A percentile compares a stretch with the other conserved stretches of the same genome.
phyloP scores from a whole-genome alignment of 495 filamentous ascomycete genomes.

The Aspergillus coremiiformis region DNA sequence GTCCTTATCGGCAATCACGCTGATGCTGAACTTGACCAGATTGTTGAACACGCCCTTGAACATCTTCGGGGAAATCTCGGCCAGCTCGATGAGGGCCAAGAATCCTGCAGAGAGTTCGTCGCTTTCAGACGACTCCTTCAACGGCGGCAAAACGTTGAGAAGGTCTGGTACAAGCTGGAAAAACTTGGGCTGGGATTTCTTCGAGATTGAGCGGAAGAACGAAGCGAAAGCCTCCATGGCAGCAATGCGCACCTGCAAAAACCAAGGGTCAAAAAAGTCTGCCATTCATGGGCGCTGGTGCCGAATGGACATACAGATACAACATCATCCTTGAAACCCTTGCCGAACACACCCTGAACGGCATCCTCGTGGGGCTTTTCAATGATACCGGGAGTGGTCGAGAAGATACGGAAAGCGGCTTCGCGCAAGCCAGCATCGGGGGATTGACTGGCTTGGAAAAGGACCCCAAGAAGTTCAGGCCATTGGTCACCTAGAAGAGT shows the following conservation, averaged over 20 bases:
- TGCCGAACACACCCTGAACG: slow-evolving; percentile 75
- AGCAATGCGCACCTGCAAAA: slow-evolving; percentile 66
- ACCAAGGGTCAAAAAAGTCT: neutral
- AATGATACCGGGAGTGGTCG: slow-evolving; percentile 91
- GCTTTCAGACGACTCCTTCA: slow-evolving; percentile 82
- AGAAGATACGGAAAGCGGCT: slow-evolving; percentile 87
- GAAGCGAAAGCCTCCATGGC: slow-evolving; percentile 96
- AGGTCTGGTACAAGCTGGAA: slow-evolving; percentile 78
- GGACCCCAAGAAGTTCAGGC: slow-evolving; percentile 78
- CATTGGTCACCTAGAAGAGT: slow-evolving; percentile 62
- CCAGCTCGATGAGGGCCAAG: slow-evolving; percentile 84
- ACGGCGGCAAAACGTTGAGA: slow-evolving; percentile 84
- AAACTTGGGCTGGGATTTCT: slow-evolving; percentile 82
- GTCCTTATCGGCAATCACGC: slow-evolving; percentile 92
- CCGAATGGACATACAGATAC: slow-evolving; percentile 50
- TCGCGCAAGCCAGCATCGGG: slow-evolving; percentile 74
- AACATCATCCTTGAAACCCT: slow-evolving; percentile 85
- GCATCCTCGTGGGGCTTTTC: slow-evolving; percentile 88
- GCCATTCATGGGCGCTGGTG: neutral
- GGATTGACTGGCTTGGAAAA: slow-evolving; percentile 85
- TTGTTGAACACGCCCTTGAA: slow-evolving; percentile 88
- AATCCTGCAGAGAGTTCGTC: slow-evolving; percentile 86
- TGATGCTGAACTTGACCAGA: slow-evolving; percentile 84
- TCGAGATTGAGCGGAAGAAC: slow-evolving; percentile 84
- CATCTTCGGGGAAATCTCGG: slow-evolving; percentile 89